These are phyloP conservation scores for Striga hermonthica DNA, from an alignment of 305 asterid genomes.

Conservation along the genomic window DNA sequence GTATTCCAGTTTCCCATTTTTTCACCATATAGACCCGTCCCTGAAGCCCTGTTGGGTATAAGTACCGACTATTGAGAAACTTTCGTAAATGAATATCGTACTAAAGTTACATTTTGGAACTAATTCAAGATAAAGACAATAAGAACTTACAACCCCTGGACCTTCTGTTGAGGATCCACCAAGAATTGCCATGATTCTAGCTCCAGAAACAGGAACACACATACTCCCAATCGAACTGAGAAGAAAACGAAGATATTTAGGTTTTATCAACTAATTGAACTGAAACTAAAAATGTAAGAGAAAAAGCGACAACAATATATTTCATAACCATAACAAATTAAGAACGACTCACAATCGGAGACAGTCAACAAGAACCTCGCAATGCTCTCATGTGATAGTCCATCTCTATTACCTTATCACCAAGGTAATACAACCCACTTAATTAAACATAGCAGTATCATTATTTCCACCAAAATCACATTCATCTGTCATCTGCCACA, in stretches of 20 bases:
- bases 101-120: constrained; percentile 11
- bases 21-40: neutral
- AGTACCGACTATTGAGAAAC: constrained; percentile 7
- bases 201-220: constrained; percentile 97
- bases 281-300: neutral
- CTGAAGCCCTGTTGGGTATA: neutral
- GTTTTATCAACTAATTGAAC: constrained; percentile 25
- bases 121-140: constrained; percentile 11
- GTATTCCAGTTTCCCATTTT: constrained; percentile 13
- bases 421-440: too few relatives aligned
- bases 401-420: constrained; percentile 45
- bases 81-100: neutral
- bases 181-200: constrained; percentile 90
- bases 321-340: constrained; percentile 59
- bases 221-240: constrained; percentile 85
- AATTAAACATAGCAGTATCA: too few relatives aligned
- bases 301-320: constrained; percentile 27
- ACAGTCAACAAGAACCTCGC: constrained; percentile 88
- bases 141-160: constrained; percentile 74
- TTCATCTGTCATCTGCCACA: too few relatives aligned
- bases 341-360: constrained; percentile 90
- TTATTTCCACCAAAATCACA: too few relatives aligned
- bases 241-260: constrained; percentile 28
- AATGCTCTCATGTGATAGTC: constrained; percentile 89
- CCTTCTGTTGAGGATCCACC: constrained; percentile 99